These are phyloP conservation scores for Macrolepiota fuliginosa DNA, from an alignment of 768 basidiomycete species.

Conservation along the genomic window DNA sequence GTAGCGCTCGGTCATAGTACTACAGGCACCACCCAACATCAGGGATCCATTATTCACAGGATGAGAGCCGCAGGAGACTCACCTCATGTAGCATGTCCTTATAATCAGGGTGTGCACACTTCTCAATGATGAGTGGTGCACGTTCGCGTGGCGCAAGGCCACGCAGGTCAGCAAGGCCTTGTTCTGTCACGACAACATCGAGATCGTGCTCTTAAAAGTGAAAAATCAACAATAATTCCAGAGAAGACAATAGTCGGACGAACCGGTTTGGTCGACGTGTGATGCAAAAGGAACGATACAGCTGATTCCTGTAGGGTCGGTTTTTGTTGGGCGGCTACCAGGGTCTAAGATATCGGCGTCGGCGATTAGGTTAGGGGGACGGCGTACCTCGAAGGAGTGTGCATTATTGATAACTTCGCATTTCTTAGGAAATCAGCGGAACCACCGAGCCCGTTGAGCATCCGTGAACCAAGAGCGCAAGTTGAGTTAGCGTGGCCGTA, in stretches of 20 bases:
- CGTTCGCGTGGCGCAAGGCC: constrained; percentile 45
- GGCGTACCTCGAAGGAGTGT: constrained; percentile 40
- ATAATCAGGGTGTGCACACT: constrained; percentile 49
- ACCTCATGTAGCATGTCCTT: constrained; percentile 38
- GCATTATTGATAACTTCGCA: constrained; percentile 50
- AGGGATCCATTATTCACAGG: constrained; percentile 6
- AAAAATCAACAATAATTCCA: background rate
- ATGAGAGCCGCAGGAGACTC: background rate
- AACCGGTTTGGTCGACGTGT: constrained; percentile 48
- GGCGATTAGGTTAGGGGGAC: background rate
- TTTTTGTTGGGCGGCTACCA: constrained; percentile 41
- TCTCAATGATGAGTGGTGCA: constrained; percentile 43
- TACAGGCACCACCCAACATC: constrained; percentile 7
- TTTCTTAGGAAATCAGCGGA: constrained; percentile 48
- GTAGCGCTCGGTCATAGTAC: constrained; percentile 42
- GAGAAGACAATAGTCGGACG: constrained; percentile 11
- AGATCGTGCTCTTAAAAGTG: constrained; percentile 39
- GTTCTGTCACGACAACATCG: constrained; percentile 46
- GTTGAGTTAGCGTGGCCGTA: constrained; percentile 54
- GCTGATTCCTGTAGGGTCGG: constrained; percentile 46
- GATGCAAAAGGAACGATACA: constrained; percentile 48
- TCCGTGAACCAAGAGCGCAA: constrained; percentile 46
- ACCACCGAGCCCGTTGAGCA: constrained; percentile 49
- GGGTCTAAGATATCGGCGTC: no score
- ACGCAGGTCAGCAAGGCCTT: constrained; percentile 46